A percentile compares a stretch with the other conserved stretches of the same genome.
Conservation (phyloP, 1,284 basidiomycete species). For the Mrakiaceae sp. region DNA sequence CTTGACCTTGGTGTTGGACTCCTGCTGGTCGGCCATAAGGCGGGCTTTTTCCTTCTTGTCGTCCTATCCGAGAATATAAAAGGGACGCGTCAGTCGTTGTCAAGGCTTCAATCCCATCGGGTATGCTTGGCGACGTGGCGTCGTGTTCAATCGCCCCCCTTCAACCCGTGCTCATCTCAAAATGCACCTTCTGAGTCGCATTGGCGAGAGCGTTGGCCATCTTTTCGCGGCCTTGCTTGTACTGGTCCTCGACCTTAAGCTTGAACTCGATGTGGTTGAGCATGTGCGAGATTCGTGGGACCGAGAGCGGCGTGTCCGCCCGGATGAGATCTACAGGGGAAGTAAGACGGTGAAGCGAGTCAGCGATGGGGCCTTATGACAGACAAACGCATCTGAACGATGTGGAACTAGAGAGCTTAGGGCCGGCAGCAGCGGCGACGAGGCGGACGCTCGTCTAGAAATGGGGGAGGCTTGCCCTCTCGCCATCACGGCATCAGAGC, state of each 20-base stretch:
- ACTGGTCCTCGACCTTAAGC: conserved; percentile 94
- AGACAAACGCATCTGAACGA: neutral
- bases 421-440: neutral
- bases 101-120: no score
- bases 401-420: neutral
- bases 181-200: conserved; percentile 1
- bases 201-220: conserved; percentile 50
- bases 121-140: no score
- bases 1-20: conserved; percentile 87
- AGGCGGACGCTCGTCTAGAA: neutral
- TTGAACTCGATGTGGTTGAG: conserved; percentile 99
- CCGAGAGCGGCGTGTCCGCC: conserved; percentile 91
- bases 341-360: no score
- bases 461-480: no score
- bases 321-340: conserved; percentile 68
- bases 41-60: conserved; percentile 9
- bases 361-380: neutral
- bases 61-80: neutral
- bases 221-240: conserved; percentile 97
- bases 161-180: no score
- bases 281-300: conserved; percentile 95
- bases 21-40: conserved; percentile 8
- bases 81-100: no score
- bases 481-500: no score
- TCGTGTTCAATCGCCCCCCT: no score